Percentiles rank a stretch among this genome's conserved stretches.
Evolutionary conservation across 768 basidiomycete species (phyloP).

Genomic region (Pulveroboletus sp.): DNA sequence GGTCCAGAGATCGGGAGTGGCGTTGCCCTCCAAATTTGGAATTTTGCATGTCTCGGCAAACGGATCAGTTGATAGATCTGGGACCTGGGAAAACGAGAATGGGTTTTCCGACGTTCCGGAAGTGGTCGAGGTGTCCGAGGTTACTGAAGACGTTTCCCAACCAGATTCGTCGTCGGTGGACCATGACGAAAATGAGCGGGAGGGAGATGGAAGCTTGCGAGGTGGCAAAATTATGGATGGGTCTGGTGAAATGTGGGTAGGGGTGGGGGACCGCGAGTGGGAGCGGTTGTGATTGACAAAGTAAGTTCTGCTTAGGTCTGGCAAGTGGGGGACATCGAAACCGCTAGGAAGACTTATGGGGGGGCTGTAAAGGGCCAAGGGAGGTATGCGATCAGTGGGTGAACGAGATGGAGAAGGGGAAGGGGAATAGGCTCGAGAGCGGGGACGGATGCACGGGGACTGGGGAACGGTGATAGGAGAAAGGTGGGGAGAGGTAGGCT

Average conservation of each 20-base stretch:
- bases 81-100: conserved; percentile 26
- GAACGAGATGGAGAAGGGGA: conserved; percentile 51
- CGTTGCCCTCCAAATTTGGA: conserved; percentile 19
- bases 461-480: conserved; percentile 31
- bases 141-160: conserved; percentile 70
- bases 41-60: conserved; percentile 15
- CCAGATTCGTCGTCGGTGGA: conserved; percentile 75
- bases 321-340: background rate
- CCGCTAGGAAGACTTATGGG: conserved; percentile 1
- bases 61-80: conserved; percentile 18
- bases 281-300: conserved; percentile 6
- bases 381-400: conserved; percentile 35
- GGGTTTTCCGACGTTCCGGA: conserved; percentile 39
- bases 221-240: conserved; percentile 16
- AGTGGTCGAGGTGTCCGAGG: conserved; percentile 60
- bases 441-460: conserved; percentile 40
- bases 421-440: conserved; percentile 49
- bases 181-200: conserved; percentile 52
- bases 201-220: conserved; percentile 13
- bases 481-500: conserved; percentile 26
- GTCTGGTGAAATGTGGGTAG: conserved; percentile 32
- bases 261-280: conserved; percentile 40
- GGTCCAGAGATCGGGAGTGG: conserved; percentile 20
- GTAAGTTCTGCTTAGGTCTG: conserved; percentile 1
- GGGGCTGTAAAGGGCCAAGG: conserved; percentile 27